phyloP scores from a whole-genome alignment of 768 basidiomycete genomes.

The Mycena polygramma region DNA sequence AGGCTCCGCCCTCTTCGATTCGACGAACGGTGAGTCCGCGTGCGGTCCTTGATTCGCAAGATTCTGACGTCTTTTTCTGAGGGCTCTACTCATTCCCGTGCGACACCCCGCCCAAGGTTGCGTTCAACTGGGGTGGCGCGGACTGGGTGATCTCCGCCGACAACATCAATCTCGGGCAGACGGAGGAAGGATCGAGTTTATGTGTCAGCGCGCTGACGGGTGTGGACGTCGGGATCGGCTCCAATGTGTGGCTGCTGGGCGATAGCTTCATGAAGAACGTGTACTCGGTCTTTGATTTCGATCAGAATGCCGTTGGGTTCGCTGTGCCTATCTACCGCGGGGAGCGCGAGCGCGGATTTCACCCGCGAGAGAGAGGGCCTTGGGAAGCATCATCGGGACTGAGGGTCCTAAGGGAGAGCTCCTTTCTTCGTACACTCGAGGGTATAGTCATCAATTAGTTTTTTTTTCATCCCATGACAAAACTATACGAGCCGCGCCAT shows the following conservation, averaged over 20 bases:
- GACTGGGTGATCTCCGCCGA: slow-evolving; percentile 58
- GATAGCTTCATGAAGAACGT: slow-evolving; percentile 56
- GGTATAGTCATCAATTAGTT: too few species aligned
- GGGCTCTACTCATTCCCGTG: slow-evolving; percentile 43
- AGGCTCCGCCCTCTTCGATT: slow-evolving; percentile 23
- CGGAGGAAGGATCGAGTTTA: slow-evolving; percentile 58
- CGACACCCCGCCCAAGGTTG: slow-evolving; percentile 41
- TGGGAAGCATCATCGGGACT: too few species aligned
- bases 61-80: slow-evolving; percentile 36
- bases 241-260: slow-evolving; percentile 51
- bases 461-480: too few species aligned
- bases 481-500: too few species aligned
- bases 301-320: slow-evolving; percentile 51
- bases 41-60: background rate
- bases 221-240: slow-evolving; percentile 46
- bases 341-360: too few species aligned
- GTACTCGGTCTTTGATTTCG: slow-evolving; percentile 57
- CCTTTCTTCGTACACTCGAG: too few species aligned
- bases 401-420: too few species aligned
- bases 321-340: slow-evolving; percentile 39
- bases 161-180: slow-evolving; percentile 53
- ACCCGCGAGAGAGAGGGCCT: too few species aligned
- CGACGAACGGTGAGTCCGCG: background rate
- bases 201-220: slow-evolving; percentile 67
- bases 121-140: slow-evolving; percentile 53